Conservation (phyloP, 352 stramenopile species). For the Pythium rhizo-oryzae region DNA sequence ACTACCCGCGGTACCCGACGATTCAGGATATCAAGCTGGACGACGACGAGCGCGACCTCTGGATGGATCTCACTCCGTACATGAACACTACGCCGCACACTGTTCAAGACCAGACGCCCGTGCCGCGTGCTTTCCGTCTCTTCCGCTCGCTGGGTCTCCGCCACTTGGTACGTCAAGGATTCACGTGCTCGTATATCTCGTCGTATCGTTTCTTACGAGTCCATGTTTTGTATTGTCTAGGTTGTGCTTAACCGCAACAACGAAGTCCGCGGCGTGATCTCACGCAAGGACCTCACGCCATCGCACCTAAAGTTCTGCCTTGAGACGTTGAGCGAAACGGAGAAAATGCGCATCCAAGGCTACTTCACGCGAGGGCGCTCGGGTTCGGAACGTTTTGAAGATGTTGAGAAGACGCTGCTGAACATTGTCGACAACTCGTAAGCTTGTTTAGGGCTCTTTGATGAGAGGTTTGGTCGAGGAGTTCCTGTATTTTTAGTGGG, state of each 20-base stretch:
- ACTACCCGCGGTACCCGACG: conserved; percentile 80
- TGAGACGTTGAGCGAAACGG: conserved; percentile 70
- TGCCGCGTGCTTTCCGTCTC: conserved; percentile 95
- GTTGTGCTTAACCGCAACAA: conserved; percentile 92
- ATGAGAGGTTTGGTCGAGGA: neutral
- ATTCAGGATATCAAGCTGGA: conserved; percentile 91
- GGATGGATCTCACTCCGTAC: conserved; percentile 96
- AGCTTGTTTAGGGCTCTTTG: neutral
- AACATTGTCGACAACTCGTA: conserved; percentile 88
- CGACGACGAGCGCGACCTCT: conserved; percentile 86
- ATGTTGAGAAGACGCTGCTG: conserved; percentile 82
- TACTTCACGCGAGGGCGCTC: conserved; percentile 82
- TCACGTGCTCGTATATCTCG: no score
- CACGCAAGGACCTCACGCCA: conserved; percentile 84
- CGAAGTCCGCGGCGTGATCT: conserved; percentile 89
- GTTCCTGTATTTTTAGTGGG: conserved; percentile 33
- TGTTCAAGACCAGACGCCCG: conserved; percentile 94
- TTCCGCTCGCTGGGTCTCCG: conserved; percentile 98
- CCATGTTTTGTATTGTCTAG: conserved; percentile 21
- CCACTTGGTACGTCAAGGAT: conserved; percentile 40
- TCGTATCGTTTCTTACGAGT: neutral
- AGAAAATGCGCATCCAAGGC: conserved; percentile 83
- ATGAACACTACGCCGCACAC: conserved; percentile 97
- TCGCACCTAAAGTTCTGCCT: conserved; percentile 84
- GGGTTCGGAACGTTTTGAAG: conserved; percentile 74